Percentiles rank a stretch among this genome's conserved stretches.
phyloP scores from a whole-genome alignment of 345 rosid species.

The Sonneratia alba region DNA sequence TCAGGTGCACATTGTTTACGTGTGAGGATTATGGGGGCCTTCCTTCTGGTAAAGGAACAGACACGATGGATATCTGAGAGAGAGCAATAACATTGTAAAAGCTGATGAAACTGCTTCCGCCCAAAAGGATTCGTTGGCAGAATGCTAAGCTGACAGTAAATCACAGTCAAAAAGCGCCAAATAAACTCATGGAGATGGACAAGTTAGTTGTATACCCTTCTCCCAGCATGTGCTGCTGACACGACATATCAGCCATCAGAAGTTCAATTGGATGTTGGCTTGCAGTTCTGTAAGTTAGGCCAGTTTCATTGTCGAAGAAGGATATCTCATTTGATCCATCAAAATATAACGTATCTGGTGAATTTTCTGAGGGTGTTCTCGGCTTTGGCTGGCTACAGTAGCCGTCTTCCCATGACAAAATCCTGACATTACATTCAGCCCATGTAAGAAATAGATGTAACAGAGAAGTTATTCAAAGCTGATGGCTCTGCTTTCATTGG shows the following conservation, averaged over 20 bases:
- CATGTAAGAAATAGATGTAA: background rate
- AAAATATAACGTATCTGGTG: constrained; percentile 10
- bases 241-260: constrained; percentile 28
- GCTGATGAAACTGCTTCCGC: background rate
- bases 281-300: constrained; percentile 10
- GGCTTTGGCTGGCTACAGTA: constrained; percentile 28
- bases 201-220: constrained; percentile 32
- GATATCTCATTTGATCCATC: constrained; percentile 13
- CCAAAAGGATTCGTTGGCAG: too few relatives aligned
- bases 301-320: constrained; percentile 14
- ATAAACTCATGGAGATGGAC: background rate
- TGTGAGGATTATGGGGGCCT: too few relatives aligned
- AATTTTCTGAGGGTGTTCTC: constrained; percentile 12
- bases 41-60: too few relatives aligned
- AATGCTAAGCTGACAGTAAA: too few relatives aligned
- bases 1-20: too few relatives aligned
- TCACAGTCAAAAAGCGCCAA: too few relatives aligned
- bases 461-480: background rate
- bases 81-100: background rate
- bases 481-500: background rate
- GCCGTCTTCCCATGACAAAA: constrained; percentile 58
- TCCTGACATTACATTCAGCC: constrained; percentile 21
- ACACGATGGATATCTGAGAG: background rate
- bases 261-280: constrained; percentile 23
- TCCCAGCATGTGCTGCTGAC: constrained; percentile 33